phyloP scores from a whole-genome alignment of 1,284 basidiomycete genomes.

The Tilletia indica region DNA sequence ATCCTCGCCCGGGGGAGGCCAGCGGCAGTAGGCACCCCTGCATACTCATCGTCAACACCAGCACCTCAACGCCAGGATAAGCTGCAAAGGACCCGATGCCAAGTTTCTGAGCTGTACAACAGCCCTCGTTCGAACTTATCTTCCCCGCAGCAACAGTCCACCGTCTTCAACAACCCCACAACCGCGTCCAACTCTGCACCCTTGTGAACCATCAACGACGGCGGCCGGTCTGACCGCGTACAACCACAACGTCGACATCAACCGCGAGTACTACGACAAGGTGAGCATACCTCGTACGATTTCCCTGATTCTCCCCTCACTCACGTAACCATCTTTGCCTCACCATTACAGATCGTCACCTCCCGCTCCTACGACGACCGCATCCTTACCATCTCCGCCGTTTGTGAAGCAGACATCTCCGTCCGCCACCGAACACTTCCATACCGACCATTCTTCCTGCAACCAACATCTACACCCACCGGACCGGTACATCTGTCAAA shows the following conservation, averaged over 20 bases:
- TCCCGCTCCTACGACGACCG: conserved; percentile 92
- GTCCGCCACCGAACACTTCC: conserved; percentile 98
- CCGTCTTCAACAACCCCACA: conserved; percentile 79
- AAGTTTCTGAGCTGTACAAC: conserved; percentile 51
- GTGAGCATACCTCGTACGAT: conserved; percentile 57
- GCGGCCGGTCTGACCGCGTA: conserved; percentile 96
- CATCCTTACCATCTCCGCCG: conserved; percentile 80
- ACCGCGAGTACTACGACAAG: conserved; percentile 91
- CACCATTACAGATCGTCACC: conserved; percentile 86
- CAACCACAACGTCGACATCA: conserved; percentile 98
- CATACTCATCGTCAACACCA: conserved; percentile 20
- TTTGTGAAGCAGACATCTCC: conserved; percentile 90
- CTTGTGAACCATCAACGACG: no score
- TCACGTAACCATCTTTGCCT: not conserved
- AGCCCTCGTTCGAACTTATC: conserved; percentile 50
- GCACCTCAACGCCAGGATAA: no score
- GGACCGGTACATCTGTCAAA: no score
- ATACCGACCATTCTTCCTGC: no score
- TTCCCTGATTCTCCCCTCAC: not conserved
- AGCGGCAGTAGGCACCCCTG: not conserved
- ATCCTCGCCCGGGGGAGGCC: conserved; percentile 8
- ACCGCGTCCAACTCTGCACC: no score
- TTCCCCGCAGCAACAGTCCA: conserved; percentile 66
- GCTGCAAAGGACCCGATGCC: conserved; percentile 43
- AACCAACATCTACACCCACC: no score